Evolutionary conservation across 1,284 basidiomycete genomes (phyloP).

Genomic region (Cutaneotrichosporon mucoides): DNA sequence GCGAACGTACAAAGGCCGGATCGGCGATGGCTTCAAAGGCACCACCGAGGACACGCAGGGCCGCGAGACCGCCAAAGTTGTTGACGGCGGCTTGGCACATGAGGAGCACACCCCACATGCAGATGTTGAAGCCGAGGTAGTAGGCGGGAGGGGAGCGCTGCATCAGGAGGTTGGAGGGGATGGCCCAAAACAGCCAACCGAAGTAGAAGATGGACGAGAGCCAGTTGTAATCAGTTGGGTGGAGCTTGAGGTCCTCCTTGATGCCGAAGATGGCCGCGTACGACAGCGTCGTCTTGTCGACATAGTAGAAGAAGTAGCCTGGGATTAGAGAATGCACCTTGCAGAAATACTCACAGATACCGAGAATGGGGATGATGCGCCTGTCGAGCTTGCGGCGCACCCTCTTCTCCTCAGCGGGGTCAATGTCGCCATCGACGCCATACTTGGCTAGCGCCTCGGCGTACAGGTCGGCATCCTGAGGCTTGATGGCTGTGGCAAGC

Average conservation of each 20-base stretch:
- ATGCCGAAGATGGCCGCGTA: constrained; percentile 48
- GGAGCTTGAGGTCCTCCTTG: constrained; percentile 42
- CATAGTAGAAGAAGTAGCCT: constrained; percentile 46
- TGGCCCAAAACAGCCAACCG: constrained; percentile 53
- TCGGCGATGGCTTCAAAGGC: constrained; percentile 51
- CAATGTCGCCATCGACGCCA: constrained; percentile 36
- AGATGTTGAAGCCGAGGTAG: constrained; percentile 53
- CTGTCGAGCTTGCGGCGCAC: constrained; percentile 39
- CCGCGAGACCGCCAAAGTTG: constrained; percentile 50
- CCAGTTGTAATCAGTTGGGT: constrained; percentile 42
- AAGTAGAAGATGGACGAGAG: constrained; percentile 52
- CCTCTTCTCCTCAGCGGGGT: constrained; percentile 36
- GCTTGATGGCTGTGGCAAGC: background rate
- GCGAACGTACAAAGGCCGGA: constrained; percentile 25
- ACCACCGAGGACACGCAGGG: constrained; percentile 52
- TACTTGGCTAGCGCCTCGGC: constrained; percentile 41
- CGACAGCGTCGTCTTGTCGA: constrained; percentile 43
- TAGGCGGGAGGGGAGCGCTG: constrained; percentile 52
- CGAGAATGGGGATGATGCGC: constrained; percentile 37
- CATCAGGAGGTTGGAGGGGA: constrained; percentile 54
- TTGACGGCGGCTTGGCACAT: constrained; percentile 50
- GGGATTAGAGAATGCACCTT: no score
- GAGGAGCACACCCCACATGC: constrained; percentile 51
- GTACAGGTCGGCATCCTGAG: constrained; percentile 34
- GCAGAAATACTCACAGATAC: no score